Evolutionary conservation across 306 rosid species (phyloP), one percentile per base, ranked within the genome.

Genomic region (Rosa lucieae): DNA sequence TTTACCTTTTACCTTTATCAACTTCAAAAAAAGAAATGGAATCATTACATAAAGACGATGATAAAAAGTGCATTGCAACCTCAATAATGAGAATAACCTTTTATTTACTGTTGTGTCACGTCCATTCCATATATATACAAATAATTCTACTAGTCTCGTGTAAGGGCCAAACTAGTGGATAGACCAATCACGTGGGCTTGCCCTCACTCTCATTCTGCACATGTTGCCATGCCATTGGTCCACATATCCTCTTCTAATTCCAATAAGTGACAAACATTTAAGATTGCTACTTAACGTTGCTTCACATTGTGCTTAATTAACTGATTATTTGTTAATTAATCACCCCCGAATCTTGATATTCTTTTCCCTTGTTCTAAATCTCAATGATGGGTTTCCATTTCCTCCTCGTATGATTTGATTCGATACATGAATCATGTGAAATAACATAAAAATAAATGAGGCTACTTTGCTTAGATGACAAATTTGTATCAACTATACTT

Each of bases 81-180:
- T 4, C 29, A 74, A 61, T 14, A 59, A 75, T 59, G 26, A 43
- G 23, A 17, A 43, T n/a, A 14, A 0, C 29, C 2, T 37, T 66
- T 62, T 65, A 29, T 47, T 29, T 29, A 59, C 70, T 75, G 29
- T 44, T 15, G 17, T 61, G 78, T 59, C 78, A 59, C 70, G 70
- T 43, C 70, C 37, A 75, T 55, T 39, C 6, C 48, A 40, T 17
- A 39, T 17, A 20, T 14, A 6, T 11, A 35, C 0, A 1, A 67
- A 67, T 39, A 37, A 66, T 66, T 65, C 17, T 29, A 14, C 23
- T 15, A 15, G n/a, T n/a, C 46, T 0, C 44, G 10, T 10, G 42
- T 14, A 0, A 23, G 42, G 70, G 32, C 17, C 56, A 63, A 4
- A 35, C 47, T 32, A 37, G 12, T 8, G 6, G 70, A 67, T 67